Evolutionary conservation across 140 eudicot genomes (phyloP).

Genomic region (Ambrosia hybrid): DNA sequence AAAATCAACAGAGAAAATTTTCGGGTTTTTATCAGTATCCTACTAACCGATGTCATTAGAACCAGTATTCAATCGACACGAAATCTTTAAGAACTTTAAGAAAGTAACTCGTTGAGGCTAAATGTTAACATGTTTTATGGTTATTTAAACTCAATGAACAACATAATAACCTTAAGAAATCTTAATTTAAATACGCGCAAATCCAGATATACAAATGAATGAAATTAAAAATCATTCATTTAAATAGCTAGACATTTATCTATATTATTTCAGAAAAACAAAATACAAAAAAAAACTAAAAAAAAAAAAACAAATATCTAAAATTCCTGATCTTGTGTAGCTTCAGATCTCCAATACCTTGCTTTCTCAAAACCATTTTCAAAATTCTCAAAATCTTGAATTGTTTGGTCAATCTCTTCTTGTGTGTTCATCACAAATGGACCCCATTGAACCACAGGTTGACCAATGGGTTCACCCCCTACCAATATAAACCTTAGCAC

Average conservation of each 20-base stretch:
- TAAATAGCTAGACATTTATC: conserved; percentile 22
- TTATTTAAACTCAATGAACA: background rate
- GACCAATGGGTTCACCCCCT: conserved; percentile 82
- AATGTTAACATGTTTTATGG: too few relatives aligned
- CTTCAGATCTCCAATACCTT: conserved; percentile 68
- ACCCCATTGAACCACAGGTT: conserved; percentile 70
- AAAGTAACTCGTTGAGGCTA: too few relatives aligned
- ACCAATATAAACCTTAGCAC: conserved; percentile 58
- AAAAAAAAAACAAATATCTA: conserved; percentile 6
- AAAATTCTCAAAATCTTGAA: conserved; percentile 70
- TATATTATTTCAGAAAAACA: conserved; percentile 21
- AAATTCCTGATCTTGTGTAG: conserved; percentile 26
- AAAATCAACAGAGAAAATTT: too few relatives aligned
- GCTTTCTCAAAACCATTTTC: conserved; percentile 88
- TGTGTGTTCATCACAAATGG: conserved; percentile 92
- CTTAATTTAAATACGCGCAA: background rate
- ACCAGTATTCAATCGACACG: background rate
- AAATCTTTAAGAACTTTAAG: too few relatives aligned
- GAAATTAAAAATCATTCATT: conserved; percentile 31
- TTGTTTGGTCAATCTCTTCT: conserved; percentile 74
- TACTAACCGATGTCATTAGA: background rate
- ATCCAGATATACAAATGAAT: conserved; percentile 27
- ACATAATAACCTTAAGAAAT: background rate
- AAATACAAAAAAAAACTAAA: conserved; percentile 1
- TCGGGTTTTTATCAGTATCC: background rate